Evolutionary conservation across 768 basidiomycete species (phyloP), one percentile per base, ranked within the genome.

Genomic region (Hypsizygus marmoreus): DNA sequence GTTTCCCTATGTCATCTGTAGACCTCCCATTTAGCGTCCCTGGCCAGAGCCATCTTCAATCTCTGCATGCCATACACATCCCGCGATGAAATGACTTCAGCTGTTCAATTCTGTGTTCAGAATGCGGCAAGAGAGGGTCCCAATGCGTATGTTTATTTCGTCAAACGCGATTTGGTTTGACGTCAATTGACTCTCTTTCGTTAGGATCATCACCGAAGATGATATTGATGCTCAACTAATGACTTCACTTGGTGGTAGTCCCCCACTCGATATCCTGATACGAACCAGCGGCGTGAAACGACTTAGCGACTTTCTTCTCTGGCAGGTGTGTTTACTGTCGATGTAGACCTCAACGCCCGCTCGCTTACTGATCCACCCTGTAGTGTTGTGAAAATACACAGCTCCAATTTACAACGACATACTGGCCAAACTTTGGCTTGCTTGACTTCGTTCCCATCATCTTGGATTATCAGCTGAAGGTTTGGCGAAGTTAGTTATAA

Each of bases 341-440:
- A n/a, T n/a, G n/a, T n/a, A n/a, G n/a, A n/a, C n/a, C n/a, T 40
- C 9, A 9, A 28, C 4, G n/a, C 19, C 17, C 11, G 26, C 6
- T 24, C 11, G 47, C 39, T 23, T 5, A 24, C 16, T 37, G 4
- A 11, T 50, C 4, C 25, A n/a, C 22, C 42, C 11, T 45, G 6
- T 58, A 97, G 91, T 84, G 84, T 50, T 85, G 77, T 42, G 85
- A 95, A 57, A 64, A 87, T 52, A 91, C 92, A 0, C 91, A 95
- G 54, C 67, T 99, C 7, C 91, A 97, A 59, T 94, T 97, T 63
- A 77, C 83, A 14, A 69, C 81, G 11, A 80, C 81, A 0, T 93
- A 86, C 59, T 99, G 97, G 97, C 97, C 97, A 0, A 86, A 94
- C 43, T 95, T 97, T 58, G 89, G 93, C 4, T 61, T 97, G 2